Conservation (phyloP, 495 filamentous ascomycete genomes). For the Rostrohypoxylon terebratum region DNA sequence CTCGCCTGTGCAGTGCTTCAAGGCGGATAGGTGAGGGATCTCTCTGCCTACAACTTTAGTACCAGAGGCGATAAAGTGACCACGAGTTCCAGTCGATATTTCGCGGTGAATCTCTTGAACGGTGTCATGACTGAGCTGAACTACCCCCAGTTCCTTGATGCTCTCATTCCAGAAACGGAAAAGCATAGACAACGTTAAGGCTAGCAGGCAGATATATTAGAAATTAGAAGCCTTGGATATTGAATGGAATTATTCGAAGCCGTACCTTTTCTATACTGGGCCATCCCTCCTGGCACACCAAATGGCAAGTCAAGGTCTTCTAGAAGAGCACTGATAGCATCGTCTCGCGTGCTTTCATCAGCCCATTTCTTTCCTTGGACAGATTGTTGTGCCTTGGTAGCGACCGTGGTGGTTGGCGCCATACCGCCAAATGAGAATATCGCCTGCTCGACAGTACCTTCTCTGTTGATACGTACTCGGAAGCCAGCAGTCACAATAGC, state of each 20-base stretch:
- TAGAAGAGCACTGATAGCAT: slow-evolving; percentile 76
- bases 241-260: slow-evolving; percentile 46
- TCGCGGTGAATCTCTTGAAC: slow-evolving; percentile 67
- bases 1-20: slow-evolving; percentile 86
- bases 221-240: not conserved
- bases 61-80: slow-evolving; percentile 61
- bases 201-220: slow-evolving; percentile 22
- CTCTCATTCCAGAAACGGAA: slow-evolving; percentile 76
- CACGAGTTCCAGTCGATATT: slow-evolving; percentile 67
- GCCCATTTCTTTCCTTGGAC: slow-evolving; percentile 76
- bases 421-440: slow-evolving; percentile 82
- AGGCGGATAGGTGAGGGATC: slow-evolving; percentile 79
- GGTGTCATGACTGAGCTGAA: slow-evolving; percentile 57
- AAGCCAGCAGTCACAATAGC: slow-evolving; percentile 86
- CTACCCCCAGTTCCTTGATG: slow-evolving; percentile 48
- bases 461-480: slow-evolving; percentile 69
- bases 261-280: slow-evolving; percentile 79
- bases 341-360: slow-evolving; percentile 74
- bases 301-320: slow-evolving; percentile 81
- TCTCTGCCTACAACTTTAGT: slow-evolving; percentile 77
- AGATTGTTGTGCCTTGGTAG: slow-evolving; percentile 70
- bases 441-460: slow-evolving; percentile 68
- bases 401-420: slow-evolving; percentile 79
- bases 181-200: slow-evolving; percentile 74
- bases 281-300: slow-evolving; percentile 86